Base-by-base conservation (phyloP, 1,284 basidiomycete species). In the Melampsora medusae region DNA sequence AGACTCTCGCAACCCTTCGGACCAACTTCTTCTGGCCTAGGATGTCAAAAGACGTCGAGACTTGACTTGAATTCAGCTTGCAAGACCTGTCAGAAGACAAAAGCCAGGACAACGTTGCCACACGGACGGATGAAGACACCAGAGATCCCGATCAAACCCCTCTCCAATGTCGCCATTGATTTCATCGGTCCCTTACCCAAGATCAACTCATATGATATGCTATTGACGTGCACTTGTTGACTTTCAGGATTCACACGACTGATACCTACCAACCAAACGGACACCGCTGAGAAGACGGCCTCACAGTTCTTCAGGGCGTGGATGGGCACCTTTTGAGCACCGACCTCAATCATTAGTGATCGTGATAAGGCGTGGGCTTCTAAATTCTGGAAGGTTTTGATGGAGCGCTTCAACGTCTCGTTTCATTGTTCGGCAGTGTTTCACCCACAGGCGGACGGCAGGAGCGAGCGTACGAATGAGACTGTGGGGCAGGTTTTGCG, bases 401-500 rank as follows among this genome's bases (percentile, higher is more conserved):
- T 80, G 62, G 25, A 33, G 7, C 65, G 79, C 4, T 59, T 79
- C 0, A 81, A 80, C 3, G 62, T 81, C 6, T 78, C 59, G 46
- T 73, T 76, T 31, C 68, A 35, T 61, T 69, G 50, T 3, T 80
- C 78, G 0, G 72, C 80, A 0, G 75, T 80, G 0, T 82, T 77
- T 62, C 82, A 80, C 79, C 80, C 81, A 0, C 67, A 81, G 65
- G 80, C 80, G 0, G 81, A 82, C 48, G 79, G 81, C 25, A 14
- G 69, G 0, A 83, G 81, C n/a, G 82, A 85, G 78, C 53, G 78
- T 0, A 80, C 82, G 0, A 84, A 84, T 64, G 84, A 84, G 56
- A 85, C 83, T 0, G 74, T 85, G 0, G 81, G 78, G 0, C 83
- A 60, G 53, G 69, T 75, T 46, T 49, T 81, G 1, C 77, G 73